Conservation (phyloP, 176 grass and related monocot genomes). For the Cenchrus americanus region DNA sequence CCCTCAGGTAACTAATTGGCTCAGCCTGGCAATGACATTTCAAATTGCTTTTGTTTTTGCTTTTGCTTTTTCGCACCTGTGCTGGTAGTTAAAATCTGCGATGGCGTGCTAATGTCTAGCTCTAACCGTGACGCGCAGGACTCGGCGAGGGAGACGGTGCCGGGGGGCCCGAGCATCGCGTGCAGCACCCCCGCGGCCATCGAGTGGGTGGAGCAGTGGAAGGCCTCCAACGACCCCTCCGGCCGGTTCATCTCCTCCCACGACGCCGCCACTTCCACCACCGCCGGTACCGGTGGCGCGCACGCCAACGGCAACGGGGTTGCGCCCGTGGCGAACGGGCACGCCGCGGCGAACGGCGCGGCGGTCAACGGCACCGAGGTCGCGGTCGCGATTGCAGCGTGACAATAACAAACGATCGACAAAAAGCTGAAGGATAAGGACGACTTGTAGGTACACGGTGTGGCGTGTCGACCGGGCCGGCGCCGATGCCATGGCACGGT, state of each 20-base stretch:
- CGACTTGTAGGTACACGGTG: conserved; percentile 45
- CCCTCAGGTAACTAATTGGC: conserved; percentile 65
- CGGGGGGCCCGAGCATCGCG: conserved; percentile 87
- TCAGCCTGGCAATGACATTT: background rate
- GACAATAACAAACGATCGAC: background rate
- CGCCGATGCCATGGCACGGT: conserved; percentile 18
- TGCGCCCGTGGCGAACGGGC: conserved; percentile 29
- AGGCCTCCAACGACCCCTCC: conserved; percentile 83
- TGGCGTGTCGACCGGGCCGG: conserved; percentile 22
- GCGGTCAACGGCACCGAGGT: background rate
- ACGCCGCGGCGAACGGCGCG: conserved; percentile 29
- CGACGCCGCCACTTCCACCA: conserved; percentile 52
- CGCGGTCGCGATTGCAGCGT: conserved; percentile 7
- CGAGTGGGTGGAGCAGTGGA: conserved; percentile 96
- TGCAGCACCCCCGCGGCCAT: conserved; percentile 97
- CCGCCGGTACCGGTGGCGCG: conserved; percentile 35
- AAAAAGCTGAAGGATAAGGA: conserved; percentile 34
- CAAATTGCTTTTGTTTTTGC: background rate
- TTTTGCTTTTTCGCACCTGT: background rate
- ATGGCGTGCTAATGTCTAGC: background rate
- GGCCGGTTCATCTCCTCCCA: conserved; percentile 82
- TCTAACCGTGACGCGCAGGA: conserved; percentile 57
- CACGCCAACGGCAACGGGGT: conserved; percentile 28
- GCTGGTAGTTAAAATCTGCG: too few species aligned
- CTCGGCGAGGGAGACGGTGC: conserved; percentile 83